A percentile compares a stretch with the other conserved stretches of the same genome.
Conservation (phyloP, 1,284 basidiomycete genomes). For the Boletus sp. region DNA sequence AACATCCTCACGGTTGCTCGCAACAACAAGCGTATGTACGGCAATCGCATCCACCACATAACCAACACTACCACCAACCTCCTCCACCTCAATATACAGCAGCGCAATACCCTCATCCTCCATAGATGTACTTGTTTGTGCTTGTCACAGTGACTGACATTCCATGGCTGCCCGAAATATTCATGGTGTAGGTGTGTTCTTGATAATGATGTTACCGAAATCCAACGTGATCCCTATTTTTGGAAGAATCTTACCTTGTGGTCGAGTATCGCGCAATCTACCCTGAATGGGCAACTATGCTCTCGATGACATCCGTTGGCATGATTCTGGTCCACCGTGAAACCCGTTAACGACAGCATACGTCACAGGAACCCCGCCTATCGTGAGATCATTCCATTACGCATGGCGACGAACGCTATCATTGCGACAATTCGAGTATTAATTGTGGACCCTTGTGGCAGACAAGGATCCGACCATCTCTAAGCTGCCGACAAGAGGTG, state of each 20-base stretch:
- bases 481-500: no score
- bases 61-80: slow-evolving; percentile 11
- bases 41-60: slow-evolving; percentile 9
- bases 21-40: slow-evolving; percentile 15
- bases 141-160: no score
- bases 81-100: slow-evolving; percentile 13
- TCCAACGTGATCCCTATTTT: background rate
- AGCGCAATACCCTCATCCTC: slow-evolving; percentile 16
- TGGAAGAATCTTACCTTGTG: background rate
- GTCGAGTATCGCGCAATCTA: background rate
- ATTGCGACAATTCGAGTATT: no score
- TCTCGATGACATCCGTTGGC: background rate
- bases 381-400: background rate
- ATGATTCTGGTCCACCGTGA: slow-evolving; percentile 2
- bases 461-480: no score
- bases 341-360: background rate
- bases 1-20: slow-evolving; percentile 5
- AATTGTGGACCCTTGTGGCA: background rate
- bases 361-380: background rate
- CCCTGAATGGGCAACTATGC: background rate
- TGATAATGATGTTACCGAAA: background rate
- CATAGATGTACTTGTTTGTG: slow-evolving; percentile 7
- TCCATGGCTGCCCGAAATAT: slow-evolving; percentile 4
- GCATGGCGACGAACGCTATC: no score
- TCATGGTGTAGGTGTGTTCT: slow-evolving; percentile 1